Conservation (phyloP, 176 grass and related monocot genomes). For the Triticum urartu region DNA sequence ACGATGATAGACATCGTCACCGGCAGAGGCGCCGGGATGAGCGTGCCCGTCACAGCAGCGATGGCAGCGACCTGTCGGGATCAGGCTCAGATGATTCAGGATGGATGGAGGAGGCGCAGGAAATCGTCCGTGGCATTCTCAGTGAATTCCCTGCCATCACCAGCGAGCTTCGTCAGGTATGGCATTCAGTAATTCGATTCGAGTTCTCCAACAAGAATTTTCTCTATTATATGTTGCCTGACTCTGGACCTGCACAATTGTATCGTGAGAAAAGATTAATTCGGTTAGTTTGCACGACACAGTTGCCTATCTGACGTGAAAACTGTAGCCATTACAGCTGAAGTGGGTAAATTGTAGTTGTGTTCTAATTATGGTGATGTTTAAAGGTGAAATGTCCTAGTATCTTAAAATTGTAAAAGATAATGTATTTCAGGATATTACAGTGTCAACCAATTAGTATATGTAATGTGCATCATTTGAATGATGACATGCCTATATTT, state of each 20-base stretch:
- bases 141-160: constrained; percentile 52
- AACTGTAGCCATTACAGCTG: neutral
- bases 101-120: constrained; percentile 49
- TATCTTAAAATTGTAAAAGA: neutral
- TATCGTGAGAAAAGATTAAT: neutral
- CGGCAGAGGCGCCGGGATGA: constrained; percentile 21
- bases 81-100: constrained; percentile 25
- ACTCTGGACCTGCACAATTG: neutral
- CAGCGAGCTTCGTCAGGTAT: constrained; percentile 61
- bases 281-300: neutral
- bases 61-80: neutral
- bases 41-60: too few species aligned
- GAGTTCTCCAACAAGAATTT: neutral
- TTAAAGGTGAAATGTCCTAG: neutral
- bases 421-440: too few species aligned
- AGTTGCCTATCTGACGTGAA: neutral
- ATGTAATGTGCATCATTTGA: neutral
- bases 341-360: neutral
- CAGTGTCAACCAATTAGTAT: too few species aligned
- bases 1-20: constrained; percentile 21
- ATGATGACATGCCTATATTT: neutral
- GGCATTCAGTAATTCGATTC: neutral
- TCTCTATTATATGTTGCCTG: neutral
- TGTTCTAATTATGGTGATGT: neutral
- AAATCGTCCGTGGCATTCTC: constrained; percentile 61